phyloP scores from a whole-genome alignment of 371 early-diverging fungal species.

The Smittium culicis region DNA sequence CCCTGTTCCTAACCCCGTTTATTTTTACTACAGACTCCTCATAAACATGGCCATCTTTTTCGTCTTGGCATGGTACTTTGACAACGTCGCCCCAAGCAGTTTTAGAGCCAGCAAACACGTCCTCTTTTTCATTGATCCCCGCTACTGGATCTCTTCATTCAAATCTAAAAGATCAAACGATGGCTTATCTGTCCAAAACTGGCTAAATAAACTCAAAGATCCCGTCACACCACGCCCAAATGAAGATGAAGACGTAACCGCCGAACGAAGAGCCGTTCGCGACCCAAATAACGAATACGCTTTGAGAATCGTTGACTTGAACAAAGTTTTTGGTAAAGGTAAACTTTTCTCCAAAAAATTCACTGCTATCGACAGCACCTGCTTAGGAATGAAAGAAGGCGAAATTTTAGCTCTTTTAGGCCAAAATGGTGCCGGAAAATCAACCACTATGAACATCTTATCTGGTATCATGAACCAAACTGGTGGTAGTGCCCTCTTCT shows the following conservation, averaged over 20 bases:
- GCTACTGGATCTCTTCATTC: slow-evolving; percentile 18
- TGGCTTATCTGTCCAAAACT: background rate
- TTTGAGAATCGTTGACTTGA: slow-evolving; percentile 40
- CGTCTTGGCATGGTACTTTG: slow-evolving; percentile 37
- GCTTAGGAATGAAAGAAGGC: slow-evolving; percentile 42
- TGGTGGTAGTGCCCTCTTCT: slow-evolving; percentile 42
- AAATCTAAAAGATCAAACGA: background rate
- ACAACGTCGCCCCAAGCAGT: slow-evolving; percentile 41
- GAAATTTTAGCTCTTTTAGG: slow-evolving; percentile 49
- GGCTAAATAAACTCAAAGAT: background rate
- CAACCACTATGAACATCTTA: slow-evolving; percentile 48
- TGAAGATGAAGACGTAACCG: slow-evolving; percentile 47
- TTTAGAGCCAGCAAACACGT: slow-evolving; percentile 46
- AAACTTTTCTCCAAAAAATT: slow-evolving; percentile 51
- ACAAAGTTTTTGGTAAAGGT: slow-evolving; percentile 40
- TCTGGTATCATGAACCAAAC: slow-evolving; percentile 52
- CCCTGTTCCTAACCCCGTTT: slow-evolving; percentile 34
- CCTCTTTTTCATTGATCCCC: slow-evolving; percentile 42
- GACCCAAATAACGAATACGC: slow-evolving; percentile 30
- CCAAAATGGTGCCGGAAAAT: slow-evolving; percentile 40
- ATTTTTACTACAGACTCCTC: slow-evolving; percentile 35
- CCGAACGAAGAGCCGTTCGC: slow-evolving; percentile 37
- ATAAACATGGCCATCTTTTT: slow-evolving; percentile 37
- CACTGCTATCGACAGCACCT: slow-evolving; percentile 19
- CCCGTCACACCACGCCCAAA: slow-evolving; percentile 20